Base-by-base conservation (phyloP, 371 early-diverging fungal genomes). In the Mortierella sp. region DNA sequence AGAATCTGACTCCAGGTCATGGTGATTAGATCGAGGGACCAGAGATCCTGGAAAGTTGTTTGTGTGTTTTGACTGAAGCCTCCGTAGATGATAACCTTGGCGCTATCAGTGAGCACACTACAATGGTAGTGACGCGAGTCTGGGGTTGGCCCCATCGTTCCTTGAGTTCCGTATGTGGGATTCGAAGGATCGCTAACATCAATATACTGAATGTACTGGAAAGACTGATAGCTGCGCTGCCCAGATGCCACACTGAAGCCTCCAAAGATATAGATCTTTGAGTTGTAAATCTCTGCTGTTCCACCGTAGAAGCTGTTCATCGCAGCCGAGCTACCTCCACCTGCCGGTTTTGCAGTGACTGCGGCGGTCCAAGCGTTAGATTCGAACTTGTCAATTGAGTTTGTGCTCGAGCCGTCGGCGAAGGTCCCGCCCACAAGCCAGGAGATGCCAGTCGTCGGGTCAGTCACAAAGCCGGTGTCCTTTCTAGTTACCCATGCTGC, bases 1-100 rank as follows among this genome's bases (percentile, higher is more conserved):
- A 65, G 19, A 50, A 70, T 46, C 47, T 44, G 65, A 6, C 50
- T 27, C 78, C 78, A 76, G 12, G 78, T 64, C 61, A 30, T 32
- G 46, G 78, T 76, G 12, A 70, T 32, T 62, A 76, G 1, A 27
- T 76, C 78, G 28, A 70, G 43, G 17, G 58, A 60, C 78, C 78
- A 76, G n/a, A 76, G 7, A 53, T 76, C 78, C 4, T 5, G 0
- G 2, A 70, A 8, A 9, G 70, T 60, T 4, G n/a, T 0, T 26
- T 65, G 55, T 7, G 57, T 8, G 32, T 56, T 70, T 9, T 42
- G 37, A 15, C 70, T 65, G 41, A 56, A 70, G 6, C 78, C 78
- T 44, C 78, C 78, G 60, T 32, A 70, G 31, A 76, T 47, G 28
- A 65, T 31, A 37, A 76, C 59, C 59, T 70, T 76, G 26, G 50